Evolutionary conservation across 116 monocot genomes (phyloP), one percentile per base, ranked within the genome.

Genomic region (Trichopus zeylanicus): DNA sequence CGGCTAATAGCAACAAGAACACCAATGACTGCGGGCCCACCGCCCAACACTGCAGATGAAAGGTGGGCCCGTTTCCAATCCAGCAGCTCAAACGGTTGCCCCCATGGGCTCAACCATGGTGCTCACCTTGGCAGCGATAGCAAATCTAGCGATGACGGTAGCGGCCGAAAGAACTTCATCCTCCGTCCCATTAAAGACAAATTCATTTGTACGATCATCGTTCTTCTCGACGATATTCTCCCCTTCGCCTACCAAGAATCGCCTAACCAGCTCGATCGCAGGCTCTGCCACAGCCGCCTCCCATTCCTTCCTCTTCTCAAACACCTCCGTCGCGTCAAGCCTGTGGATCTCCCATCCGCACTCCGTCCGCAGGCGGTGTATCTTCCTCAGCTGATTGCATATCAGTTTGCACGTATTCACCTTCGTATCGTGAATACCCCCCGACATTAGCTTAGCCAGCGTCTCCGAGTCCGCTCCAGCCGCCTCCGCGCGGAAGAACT

Each of bases 321-420:
- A 72, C 35, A 72, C 72, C 28, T 63, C 60, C 9, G 78, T 81
- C 18, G 75, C 78, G 28, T 86, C 78, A 42, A 86, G 3, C 0
- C 78, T 46, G 62, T 57, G 65, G 8, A 86, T 29, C 9, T 33
- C 61, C 86, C 86, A 86, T 1, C 78, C 69, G 0, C 74, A 59
- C 16, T 63, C 28, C 12, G 4, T 21, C 25, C 23, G 15, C 25
- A 87, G 70, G 16, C 73, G 46, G 26, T 55, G 46, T 26, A 87
- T 87, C 65, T 87, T 87, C 53, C 25, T 5, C 37, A 78, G 48
- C 62, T 87, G 87, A 2, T 56, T 15, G 29, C 42, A 38, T 1
- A 70, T 66, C 24, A 87, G 70, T 60, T 52, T 65, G 61, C 68
- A 76, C 0, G 87, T 87, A 57, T 87, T 82, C 6, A 21, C 70